Conservation (phyloP, 1,284 basidiomycete genomes). For the Amylostereum chailletii region DNA sequence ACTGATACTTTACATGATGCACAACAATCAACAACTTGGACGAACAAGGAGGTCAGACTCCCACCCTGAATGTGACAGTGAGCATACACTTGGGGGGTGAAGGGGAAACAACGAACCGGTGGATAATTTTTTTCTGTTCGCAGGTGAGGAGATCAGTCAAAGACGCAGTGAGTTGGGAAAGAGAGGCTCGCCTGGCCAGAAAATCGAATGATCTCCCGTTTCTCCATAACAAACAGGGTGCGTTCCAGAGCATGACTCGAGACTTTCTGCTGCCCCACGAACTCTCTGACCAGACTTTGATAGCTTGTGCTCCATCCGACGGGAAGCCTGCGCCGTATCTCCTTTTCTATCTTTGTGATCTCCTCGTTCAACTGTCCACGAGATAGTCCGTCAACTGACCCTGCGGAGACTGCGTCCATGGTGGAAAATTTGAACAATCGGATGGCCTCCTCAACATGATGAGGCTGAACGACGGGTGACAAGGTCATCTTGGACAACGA, state of each 20-base stretch:
- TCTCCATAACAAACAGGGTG: conserved; percentile 89
- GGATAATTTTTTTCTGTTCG: conserved; percentile 18
- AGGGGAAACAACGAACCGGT: conserved; percentile 13
- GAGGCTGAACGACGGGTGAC: conserved; percentile 77
- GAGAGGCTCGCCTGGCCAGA: conserved; percentile 53
- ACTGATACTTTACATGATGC: no score
- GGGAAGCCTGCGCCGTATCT: conserved; percentile 81
- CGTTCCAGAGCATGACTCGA: conserved; percentile 90
- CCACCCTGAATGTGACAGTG: conserved; percentile 11
- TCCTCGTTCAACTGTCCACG: conserved; percentile 92
- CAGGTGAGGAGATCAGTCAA: conserved; percentile 1
- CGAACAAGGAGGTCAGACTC: conserved; percentile 10
- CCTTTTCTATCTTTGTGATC: conserved; percentile 88
- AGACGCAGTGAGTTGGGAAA: background rate
- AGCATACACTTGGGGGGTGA: background rate
- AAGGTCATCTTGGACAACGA: conserved; percentile 93
- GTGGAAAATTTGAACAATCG: conserved; percentile 98
- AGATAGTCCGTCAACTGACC: conserved; percentile 87
- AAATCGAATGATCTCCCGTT: conserved; percentile 90
- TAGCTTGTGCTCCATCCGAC: conserved; percentile 98
- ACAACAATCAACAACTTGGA: no score
- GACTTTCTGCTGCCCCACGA: conserved; percentile 89
- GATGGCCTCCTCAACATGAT: conserved; percentile 98
- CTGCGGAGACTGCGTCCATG: conserved; percentile 97
- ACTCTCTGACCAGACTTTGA: conserved; percentile 89